Evolutionary conservation across 2,329 filamentous ascomycete species (phyloP), one percentile per base, ranked within the genome.

Genomic region (Alternaria arborescens): DNA sequence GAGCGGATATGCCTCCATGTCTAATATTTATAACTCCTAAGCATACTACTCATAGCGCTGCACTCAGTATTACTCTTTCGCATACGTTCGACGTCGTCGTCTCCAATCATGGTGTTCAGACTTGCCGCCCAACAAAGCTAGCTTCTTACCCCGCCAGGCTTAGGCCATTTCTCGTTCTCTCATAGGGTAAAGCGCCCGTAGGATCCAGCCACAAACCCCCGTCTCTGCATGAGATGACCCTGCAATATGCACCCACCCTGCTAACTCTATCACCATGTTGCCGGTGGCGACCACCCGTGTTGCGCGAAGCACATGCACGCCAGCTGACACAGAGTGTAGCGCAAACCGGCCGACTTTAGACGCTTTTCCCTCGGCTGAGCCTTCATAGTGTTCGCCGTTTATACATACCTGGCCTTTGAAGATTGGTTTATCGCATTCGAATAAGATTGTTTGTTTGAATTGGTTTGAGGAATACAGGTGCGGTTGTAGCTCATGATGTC

Each of bases 81-180:
- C 40, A 42, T 42, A 11, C 12, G 40, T 22, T 42, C 10, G 40
- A 52, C 20, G 11, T 52, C 10, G n/a, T 4, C 6, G 11, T 4
- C 16, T 52, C 14, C 34, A 36, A 38, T 16, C 34, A 22, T 6
- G 22, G 34, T 18, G 7, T 16, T 28, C 32, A 52, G 12, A 22
- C 12, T 26, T 42, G 10, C 5, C 32, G n/a, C 53, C 22, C 34
- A 41, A 48, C 20, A 47, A 55, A 30, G 53, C 53, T 55, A 55
- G 53, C 26, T 42, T 22, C 22, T 48, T 48, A 55, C 43, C 44
- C 12, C 53, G 30, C 43, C 16, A 20, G 52, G 43, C 20, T 40
- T 55, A 47, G 52, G 18, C 26, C 48, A 12, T 2, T 41, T 16
- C 14, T 52, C 28, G 7, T 12, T 20, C 10, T 26, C 50, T 52